Evolutionary conservation across 2,329 filamentous ascomycete species (phyloP), one percentile per base, ranked within the genome.

Genomic region (Fusarium musae): DNA sequence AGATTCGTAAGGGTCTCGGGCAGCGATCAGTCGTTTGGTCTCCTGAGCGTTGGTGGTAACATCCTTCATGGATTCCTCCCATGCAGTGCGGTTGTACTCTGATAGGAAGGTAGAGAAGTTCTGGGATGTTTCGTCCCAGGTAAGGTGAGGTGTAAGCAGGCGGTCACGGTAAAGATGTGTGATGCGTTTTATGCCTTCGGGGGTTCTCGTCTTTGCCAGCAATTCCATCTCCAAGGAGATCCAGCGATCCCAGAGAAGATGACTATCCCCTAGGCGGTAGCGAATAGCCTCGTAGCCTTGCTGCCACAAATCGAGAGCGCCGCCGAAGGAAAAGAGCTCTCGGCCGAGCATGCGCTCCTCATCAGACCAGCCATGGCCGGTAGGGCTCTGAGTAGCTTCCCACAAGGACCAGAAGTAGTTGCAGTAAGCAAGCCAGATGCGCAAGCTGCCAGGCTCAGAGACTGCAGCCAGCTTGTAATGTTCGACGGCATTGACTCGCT

Each of bases 161-260:
- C 94, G 90, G 75, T 93, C 88, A 72, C 90, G 86, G 80, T 92
- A 96, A 47, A 94, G 87, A 54, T 89, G 87, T 34, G 90, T 90
- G 76, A 96, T 88, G 77, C 89, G 89, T 69, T 89, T 87, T 21
- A 93, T 85, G 80, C 88, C 85, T 78, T 89, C 83, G 76, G 87
- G 78, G 74, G 89, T 87, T 75, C 84, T 81, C 59, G 87, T 84
- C 83, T 85, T 85, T 32, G 85, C 86, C 26, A 95, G 86, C 73
- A 93, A 88, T 73, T 93, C 89, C 80, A 92, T 86, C 79, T 95
- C 87, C 52, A 94, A 87, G 60, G 91, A 89, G 47, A 94, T 86
- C 87, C 93, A 96, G 72, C 91, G 90, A 78, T 95, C 89, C 93
- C 93, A 97, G 16, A 96, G 87, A 63, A 90, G 82, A 79, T 95